phyloP scores from a whole-genome alignment of 805 yeast species.

The Pichia eremophila region DNA sequence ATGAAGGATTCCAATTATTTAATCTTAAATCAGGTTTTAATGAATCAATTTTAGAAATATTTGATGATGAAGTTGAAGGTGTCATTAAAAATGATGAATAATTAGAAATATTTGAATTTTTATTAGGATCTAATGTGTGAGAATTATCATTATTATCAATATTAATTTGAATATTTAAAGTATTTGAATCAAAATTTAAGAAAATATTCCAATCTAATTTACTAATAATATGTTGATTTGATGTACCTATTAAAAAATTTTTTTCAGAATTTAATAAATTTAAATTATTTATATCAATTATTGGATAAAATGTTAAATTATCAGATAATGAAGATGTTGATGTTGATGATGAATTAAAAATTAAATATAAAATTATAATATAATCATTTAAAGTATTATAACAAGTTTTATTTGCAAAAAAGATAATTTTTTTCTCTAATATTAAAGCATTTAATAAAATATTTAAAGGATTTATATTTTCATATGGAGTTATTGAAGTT shows the following conservation, averaged over 20 bases:
- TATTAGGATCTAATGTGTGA: not conserved
- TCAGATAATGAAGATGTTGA: not conserved
- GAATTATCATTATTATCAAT: not conserved
- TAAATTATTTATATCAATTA: conserved; percentile 51
- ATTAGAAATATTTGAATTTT: not conserved
- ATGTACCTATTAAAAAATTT: conserved; percentile 53
- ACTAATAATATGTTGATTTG: conserved; percentile 54
- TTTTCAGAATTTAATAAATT: conserved; percentile 35
- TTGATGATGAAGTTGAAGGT: conserved; percentile 18
- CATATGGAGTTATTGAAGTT: conserved; percentile 15
- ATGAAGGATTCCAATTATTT: conserved; percentile 12
- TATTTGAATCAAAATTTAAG: conserved; percentile 48
- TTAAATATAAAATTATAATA: conserved; percentile 30
- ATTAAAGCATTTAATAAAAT: conserved; percentile 39
- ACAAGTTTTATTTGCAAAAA: conserved; percentile 32
- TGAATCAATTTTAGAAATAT: conserved; percentile 6
- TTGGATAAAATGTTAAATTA: conserved; percentile 30
- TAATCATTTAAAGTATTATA: conserved; percentile 40
- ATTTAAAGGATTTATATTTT: conserved; percentile 24
- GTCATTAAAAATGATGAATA: conserved; percentile 24
- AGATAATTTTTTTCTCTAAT: conserved; percentile 35
- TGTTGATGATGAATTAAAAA: conserved; percentile 20
- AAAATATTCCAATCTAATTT: conserved; percentile 49
- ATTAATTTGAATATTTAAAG: conserved; percentile 20
- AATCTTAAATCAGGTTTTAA: conserved; percentile 5